These are phyloP conservation scores for Boletellus emodensis DNA, from an alignment of 768 basidiomycete species.

Conservation along the genomic window DNA sequence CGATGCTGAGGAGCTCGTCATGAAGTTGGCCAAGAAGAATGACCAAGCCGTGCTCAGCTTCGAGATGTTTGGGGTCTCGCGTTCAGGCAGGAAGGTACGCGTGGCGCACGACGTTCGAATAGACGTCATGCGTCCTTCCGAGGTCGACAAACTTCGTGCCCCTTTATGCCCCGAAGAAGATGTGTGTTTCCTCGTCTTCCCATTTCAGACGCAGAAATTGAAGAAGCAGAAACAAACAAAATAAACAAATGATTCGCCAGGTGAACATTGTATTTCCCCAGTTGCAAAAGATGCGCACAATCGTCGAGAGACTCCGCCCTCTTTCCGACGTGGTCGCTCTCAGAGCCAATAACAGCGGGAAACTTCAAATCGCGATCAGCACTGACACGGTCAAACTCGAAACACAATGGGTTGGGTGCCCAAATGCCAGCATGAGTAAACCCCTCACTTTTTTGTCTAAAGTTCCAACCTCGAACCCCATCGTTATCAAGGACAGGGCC, in stretches of 20 bases:
- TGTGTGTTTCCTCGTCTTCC: constrained; percentile 40
- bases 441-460: not conserved
- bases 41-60: constrained; percentile 74
- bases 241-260: constrained; percentile 35
- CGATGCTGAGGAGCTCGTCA: constrained; percentile 62
- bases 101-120: constrained; percentile 81
- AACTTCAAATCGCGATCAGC: constrained; percentile 48
- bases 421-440: constrained; percentile 55
- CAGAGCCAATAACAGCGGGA: constrained; percentile 62
- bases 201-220: not conserved
- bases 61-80: constrained; percentile 63
- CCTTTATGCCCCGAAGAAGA: constrained; percentile 86
- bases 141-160: constrained; percentile 68
- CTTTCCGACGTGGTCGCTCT: constrained; percentile 69
- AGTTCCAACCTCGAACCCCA: too few species aligned
- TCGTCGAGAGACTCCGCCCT: constrained; percentile 68
- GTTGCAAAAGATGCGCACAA: constrained; percentile 69
- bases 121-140: constrained; percentile 71
- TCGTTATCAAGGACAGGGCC: constrained; percentile 16
- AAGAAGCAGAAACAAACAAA: not conserved
- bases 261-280: constrained; percentile 76
- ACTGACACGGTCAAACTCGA: constrained; percentile 76
- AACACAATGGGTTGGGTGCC: constrained; percentile 74
- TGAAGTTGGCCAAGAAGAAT: constrained; percentile 86
- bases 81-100: constrained; percentile 58